Conservation (phyloP, 2,329 filamentous ascomycete species). For the Fusarium citri region DNA sequence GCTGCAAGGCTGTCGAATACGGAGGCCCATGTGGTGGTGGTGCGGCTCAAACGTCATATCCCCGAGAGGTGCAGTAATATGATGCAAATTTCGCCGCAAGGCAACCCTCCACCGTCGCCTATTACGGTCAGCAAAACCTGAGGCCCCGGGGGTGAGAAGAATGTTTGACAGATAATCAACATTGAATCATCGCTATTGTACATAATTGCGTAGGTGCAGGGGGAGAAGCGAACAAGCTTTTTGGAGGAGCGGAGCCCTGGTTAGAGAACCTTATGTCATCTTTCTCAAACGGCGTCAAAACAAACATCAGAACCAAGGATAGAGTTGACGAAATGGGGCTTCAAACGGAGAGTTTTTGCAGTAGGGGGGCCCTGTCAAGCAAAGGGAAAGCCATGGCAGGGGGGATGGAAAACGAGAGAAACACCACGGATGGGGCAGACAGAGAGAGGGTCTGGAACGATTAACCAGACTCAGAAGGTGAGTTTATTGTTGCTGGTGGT, state of each 20-base stretch:
- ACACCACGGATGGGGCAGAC: not conserved
- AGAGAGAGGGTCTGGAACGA: slow-evolving; percentile 14
- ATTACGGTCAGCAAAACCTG: slow-evolving; percentile 5
- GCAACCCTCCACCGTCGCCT: slow-evolving; percentile 25
- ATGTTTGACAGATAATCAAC: not conserved
- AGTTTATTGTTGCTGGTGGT: slow-evolving; percentile 2
- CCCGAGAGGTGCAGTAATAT: slow-evolving; percentile 25
- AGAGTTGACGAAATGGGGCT: not conserved
- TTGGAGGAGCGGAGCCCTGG: not conserved
- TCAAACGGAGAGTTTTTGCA: not conserved
- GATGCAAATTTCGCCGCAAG: slow-evolving; percentile 38
- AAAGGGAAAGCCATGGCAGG: not conserved
- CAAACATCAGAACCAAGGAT: slow-evolving; percentile 31
- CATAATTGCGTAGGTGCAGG: slow-evolving; percentile 1
- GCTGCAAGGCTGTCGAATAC: slow-evolving; percentile 13
- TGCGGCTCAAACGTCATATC: slow-evolving; percentile 42
- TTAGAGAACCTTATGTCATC: slow-evolving; percentile 23
- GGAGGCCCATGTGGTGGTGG: slow-evolving; percentile 20
- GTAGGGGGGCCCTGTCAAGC: not conserved
- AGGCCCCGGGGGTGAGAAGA: not conserved
- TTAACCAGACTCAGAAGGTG: slow-evolving; percentile 10
- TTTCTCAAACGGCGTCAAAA: slow-evolving; percentile 36
- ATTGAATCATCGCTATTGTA: slow-evolving; percentile 2
- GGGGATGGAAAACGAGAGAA: not conserved
- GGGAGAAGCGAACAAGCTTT: not conserved